phyloP scores from a whole-genome alignment of 139 green algal genomes.

The Coelastrella sp. region DNA sequence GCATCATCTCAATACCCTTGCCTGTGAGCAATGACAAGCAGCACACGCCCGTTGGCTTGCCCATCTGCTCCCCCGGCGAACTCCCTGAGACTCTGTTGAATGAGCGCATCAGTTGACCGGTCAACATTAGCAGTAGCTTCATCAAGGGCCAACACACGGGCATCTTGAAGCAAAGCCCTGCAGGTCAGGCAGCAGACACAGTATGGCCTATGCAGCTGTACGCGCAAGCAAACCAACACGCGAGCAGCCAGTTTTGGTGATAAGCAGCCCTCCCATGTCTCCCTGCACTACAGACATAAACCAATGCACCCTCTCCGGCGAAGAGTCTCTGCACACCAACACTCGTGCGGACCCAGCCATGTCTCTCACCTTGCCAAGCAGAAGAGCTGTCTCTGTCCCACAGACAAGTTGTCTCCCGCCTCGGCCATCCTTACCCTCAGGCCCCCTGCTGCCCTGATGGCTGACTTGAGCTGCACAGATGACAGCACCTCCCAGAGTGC shows the following conservation, averaged over 20 bases:
- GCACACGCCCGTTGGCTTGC: constrained; percentile 55
- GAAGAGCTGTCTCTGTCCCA: constrained; percentile 82
- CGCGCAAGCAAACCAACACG: neutral
- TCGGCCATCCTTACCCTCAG: constrained; percentile 71
- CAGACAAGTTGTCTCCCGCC: constrained; percentile 70
- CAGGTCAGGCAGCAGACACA: neutral
- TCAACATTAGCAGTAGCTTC: constrained; percentile 95
- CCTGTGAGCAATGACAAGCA: constrained; percentile 84
- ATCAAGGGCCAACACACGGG: constrained; percentile 73
- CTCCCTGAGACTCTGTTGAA: constrained; percentile 68
- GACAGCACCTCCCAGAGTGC: constrained; percentile 78
- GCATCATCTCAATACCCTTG: neutral
- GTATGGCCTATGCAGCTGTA: neutral
- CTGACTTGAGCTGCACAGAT: constrained; percentile 68
- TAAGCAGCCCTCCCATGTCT: too few relatives aligned
- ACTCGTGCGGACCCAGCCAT: too few relatives aligned
- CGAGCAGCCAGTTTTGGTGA: too few relatives aligned
- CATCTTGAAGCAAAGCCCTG: constrained; percentile 73
- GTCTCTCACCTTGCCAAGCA: constrained; percentile 79
- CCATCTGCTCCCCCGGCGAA: constrained; percentile 39
- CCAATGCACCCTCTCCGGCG: too few relatives aligned
- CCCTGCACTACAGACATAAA: too few relatives aligned
- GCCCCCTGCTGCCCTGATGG: constrained; percentile 59
- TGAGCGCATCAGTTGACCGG: constrained; percentile 80
- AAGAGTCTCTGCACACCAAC: too few relatives aligned